Conservation (phyloP, 345 rosid genomes). For the Erodium maritimum region DNA sequence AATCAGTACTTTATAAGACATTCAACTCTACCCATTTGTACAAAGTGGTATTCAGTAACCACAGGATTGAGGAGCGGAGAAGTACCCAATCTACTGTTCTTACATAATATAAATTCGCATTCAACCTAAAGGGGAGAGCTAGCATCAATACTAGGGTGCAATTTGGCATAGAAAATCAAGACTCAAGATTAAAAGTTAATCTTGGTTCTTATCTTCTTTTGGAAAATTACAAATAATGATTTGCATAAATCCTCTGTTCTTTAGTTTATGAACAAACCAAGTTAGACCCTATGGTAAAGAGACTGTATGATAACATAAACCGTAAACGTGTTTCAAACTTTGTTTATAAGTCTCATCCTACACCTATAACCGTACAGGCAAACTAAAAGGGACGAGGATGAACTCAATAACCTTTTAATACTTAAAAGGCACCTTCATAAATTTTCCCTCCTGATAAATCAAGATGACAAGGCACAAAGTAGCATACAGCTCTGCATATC, state of each 20-base stretch:
- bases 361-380: neutral
- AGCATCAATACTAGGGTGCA: neutral
- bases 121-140: neutral
- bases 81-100: neutral
- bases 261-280: neutral
- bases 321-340: neutral
- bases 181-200: neutral
- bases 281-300: neutral
- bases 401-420: slow-evolving; percentile 6
- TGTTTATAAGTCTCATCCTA: neutral
- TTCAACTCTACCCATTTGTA: neutral
- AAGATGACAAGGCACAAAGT: slow-evolving; percentile 63
- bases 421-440: slow-evolving; percentile 51
- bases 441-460: slow-evolving; percentile 30
- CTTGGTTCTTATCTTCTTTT: too few relatives aligned
- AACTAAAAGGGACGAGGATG: neutral
- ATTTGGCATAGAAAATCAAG: neutral
- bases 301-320: neutral
- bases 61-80: neutral
- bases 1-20: neutral
- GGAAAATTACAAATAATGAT: neutral
- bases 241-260: neutral
- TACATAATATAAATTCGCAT: too few relatives aligned
- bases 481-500: slow-evolving; percentile 96
- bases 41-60: too few relatives aligned